Conservation (phyloP, 2,329 filamentous ascomycete species). For the Dothistroma septosporum region DNA sequence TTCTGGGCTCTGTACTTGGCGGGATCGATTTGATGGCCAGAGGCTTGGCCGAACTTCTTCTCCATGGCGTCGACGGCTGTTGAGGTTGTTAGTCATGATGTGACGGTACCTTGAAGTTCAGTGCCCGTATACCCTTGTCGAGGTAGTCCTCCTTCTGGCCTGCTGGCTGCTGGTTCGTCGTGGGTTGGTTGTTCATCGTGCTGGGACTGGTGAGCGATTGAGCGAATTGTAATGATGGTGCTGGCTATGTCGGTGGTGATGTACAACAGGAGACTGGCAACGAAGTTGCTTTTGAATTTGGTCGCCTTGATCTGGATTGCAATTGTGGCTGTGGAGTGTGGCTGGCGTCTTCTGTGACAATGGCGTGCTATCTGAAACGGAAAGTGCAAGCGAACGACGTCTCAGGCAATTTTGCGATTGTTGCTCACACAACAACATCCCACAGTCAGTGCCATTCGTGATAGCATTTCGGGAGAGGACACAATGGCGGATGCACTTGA, state of each 20-base stretch:
- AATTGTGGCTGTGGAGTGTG: not conserved
- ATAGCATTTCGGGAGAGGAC: not conserved
- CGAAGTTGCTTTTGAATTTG: not conserved
- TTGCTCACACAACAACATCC: not conserved
- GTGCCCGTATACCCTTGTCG: conserved; percentile 22
- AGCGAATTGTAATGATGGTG: not conserved
- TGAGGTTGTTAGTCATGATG: not conserved
- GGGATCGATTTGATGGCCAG: conserved; percentile 26
- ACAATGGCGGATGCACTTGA: conserved; percentile 36
- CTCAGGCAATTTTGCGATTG: not conserved
- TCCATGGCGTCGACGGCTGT: conserved; percentile 23
- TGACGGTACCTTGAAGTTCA: not conserved
- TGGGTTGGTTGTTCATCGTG: not conserved
- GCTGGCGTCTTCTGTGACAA: not conserved
- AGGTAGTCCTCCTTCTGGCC: conserved; percentile 28
- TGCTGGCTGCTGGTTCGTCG: not conserved
- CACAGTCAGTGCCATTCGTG: not conserved
- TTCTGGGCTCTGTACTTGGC: conserved; percentile 24
- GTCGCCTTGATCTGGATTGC: not conserved
- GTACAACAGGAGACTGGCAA: not conserved
- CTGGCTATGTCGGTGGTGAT: too few species aligned
- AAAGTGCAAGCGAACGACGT: not conserved
- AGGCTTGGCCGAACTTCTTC: conserved; percentile 20
- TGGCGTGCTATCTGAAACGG: not conserved
- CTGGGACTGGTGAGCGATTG: not conserved